Conservation (phyloP, 306 rosid genomes). For the Lathyrus oleraceus region DNA sequence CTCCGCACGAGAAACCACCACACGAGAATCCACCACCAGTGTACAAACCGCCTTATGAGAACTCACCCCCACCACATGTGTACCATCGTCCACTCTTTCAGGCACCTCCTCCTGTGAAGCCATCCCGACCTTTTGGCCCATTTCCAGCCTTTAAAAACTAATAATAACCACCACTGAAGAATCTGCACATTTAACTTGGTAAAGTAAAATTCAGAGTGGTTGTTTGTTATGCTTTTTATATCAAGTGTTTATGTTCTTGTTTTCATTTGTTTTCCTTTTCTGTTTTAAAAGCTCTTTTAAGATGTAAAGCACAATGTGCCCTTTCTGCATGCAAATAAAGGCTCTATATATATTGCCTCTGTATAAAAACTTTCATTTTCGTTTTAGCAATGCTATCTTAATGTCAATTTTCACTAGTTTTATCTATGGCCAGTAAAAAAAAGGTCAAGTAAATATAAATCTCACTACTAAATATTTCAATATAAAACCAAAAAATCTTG, state of each 20-base stretch:
- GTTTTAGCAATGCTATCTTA: not conserved
- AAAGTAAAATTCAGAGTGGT: not conserved
- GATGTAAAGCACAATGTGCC: not conserved
- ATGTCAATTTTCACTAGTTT: not conserved
- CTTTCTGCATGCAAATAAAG: constrained; percentile 32
- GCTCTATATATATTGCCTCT: constrained; percentile 4
- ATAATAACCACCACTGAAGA: not conserved
- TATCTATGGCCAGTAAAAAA: not conserved
- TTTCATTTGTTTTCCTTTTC: not conserved
- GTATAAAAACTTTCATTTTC: constrained; percentile 4
- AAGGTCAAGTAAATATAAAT: not conserved
- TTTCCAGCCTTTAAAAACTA: constrained; percentile 20
- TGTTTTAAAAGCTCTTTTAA: constrained; percentile 22
- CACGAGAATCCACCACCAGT: not conserved
- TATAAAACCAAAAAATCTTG: too few relatives aligned
- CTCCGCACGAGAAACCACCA: not conserved
- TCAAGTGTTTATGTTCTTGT: not conserved
- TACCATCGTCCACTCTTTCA: not conserved
- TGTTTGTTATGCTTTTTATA: not conserved
- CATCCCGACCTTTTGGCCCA: constrained; percentile 27
- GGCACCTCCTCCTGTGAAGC: not conserved
- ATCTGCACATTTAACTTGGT: constrained; percentile 20
- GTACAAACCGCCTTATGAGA: not conserved
- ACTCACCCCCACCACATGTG: constrained; percentile 14
- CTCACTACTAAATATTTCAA: too few relatives aligned